Base-by-base conservation (phyloP, 805 yeast genomes). In the Metschnikowia orientalis region DNA sequence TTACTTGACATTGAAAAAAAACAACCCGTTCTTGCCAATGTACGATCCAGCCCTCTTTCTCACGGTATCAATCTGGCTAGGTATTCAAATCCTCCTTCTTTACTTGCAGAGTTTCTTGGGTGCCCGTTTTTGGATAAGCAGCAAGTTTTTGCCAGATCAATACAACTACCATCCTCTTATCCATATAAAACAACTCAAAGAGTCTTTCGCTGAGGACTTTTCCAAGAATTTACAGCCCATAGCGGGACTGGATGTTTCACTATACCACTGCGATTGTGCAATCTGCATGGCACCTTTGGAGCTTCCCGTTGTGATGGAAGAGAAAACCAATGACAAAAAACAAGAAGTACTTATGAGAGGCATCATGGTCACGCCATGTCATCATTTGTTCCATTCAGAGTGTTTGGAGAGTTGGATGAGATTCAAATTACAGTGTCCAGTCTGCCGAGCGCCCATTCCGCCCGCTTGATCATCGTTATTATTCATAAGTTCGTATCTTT, bases 381-480 rank as follows among this genome's bases (percentile, higher is more conserved):
- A 78, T 25, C 97, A 89, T 55, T 77, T 87, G 7, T 90, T 88
- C 72, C 97, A 89, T 53, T 73, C 86, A 2, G 79, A 74, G n/a
- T 89, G 97, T 60, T 63, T 90, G 42, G 94, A 85, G 52, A 77
- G 73, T 41, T 90, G 97, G 97, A 87, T 90, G 96, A 75, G 79
- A 54, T 83, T 86, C 54, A 85, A 88, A 49, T 59, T 90, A 31
- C 95, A 88, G 51, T 90, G 97, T 59, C 97, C 97, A 1, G 89
- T 88, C 5, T 90, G 97, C 59, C 72, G 97, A 50, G 75, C 77
- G 35, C 73, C 86, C 14, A 61, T 90, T 24, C 97, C 97, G 2
- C 95, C 96, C 1, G 62, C 83, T 11, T 44, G 24, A 29, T n/a
- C 9, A 12, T n/a, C n/a, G n/a, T n/a, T n/a, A n/a, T n/a, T n/a